These are phyloP conservation scores for Alternaria consortialis DNA, from an alignment of 2,329 filamentous ascomycete species.

Conservation along the genomic window DNA sequence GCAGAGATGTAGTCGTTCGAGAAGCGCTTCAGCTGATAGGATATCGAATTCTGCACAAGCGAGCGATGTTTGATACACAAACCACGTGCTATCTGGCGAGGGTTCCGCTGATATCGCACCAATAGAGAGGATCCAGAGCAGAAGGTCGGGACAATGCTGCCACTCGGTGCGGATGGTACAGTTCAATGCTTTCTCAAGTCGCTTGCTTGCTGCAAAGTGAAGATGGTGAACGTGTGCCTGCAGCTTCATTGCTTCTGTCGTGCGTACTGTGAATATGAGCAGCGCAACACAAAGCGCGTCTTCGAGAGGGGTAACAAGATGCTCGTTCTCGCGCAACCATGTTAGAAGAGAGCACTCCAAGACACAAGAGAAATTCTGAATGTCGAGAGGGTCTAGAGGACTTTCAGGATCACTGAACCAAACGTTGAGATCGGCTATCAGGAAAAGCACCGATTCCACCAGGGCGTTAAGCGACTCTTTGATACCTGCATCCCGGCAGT, in stretches of 20 bases:
- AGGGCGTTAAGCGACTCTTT: constrained; percentile 39
- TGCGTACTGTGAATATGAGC: constrained; percentile 49
- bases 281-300: constrained; percentile 48
- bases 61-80: constrained; percentile 43
- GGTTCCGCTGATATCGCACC: constrained; percentile 48
- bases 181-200: constrained; percentile 47
- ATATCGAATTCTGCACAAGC: constrained; percentile 47
- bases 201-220: constrained; percentile 44
- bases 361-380: constrained; percentile 49
- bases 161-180: constrained; percentile 45
- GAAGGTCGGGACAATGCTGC: constrained; percentile 44
- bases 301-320: constrained; percentile 41
- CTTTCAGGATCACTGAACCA: constrained; percentile 44
- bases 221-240: constrained; percentile 38
- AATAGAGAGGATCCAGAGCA: constrained; percentile 50
- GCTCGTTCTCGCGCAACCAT: constrained; percentile 43
- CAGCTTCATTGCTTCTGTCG: constrained; percentile 44
- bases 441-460: constrained; percentile 39
- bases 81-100: constrained; percentile 44
- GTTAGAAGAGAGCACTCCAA: constrained; percentile 45
- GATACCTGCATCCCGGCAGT: constrained; percentile 41
- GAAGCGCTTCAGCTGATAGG: constrained; percentile 31
- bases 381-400: constrained; percentile 46
- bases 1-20: constrained; percentile 44
- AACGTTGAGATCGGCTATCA: constrained; percentile 49